Evolutionary conservation across 2,329 filamentous ascomycete species (phyloP).

Genomic region (Scytalidium sp.): DNA sequence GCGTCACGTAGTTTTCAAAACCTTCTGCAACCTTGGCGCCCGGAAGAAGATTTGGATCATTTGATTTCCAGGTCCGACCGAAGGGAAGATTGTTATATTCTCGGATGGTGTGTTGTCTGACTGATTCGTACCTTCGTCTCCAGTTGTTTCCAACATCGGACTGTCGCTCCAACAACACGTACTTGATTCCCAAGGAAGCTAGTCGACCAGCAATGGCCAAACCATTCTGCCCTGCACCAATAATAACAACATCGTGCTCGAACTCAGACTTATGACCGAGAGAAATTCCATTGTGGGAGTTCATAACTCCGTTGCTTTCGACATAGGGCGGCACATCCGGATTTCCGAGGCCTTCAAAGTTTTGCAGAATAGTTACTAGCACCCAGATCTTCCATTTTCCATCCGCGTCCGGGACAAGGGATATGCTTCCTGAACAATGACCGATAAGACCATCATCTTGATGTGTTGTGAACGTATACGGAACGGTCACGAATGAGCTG

Average conservation of each 20-base stretch:
- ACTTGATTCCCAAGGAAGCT: constrained; percentile 51
- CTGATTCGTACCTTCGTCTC: constrained; percentile 57
- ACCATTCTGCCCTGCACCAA: constrained; percentile 58
- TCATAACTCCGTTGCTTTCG: not conserved
- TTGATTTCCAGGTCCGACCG: constrained; percentile 51
- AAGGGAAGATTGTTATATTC: constrained; percentile 61
- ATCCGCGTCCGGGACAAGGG: constrained; percentile 1
- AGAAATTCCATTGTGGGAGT: not conserved
- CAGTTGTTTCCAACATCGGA: constrained; percentile 58
- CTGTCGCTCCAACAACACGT: constrained; percentile 55
- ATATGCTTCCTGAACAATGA: constrained; percentile 5
- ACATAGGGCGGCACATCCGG: constrained; percentile 4
- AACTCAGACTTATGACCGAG: not conserved
- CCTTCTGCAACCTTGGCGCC: constrained; percentile 68
- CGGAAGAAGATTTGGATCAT: constrained; percentile 66
- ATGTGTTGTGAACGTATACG: constrained; percentile 4
- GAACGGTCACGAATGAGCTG: constrained; percentile 5
- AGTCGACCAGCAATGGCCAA: constrained; percentile 51
- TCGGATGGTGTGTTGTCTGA: constrained; percentile 66
- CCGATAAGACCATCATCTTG: constrained; percentile 3
- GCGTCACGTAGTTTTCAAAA: constrained; percentile 59
- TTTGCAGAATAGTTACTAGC: constrained; percentile 8
- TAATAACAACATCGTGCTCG: constrained; percentile 2
- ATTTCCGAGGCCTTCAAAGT: constrained; percentile 5
- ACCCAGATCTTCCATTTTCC: constrained; percentile 8